Conservation (phyloP, 305 asterid species). For the Fraxinus dipetala region DNA sequence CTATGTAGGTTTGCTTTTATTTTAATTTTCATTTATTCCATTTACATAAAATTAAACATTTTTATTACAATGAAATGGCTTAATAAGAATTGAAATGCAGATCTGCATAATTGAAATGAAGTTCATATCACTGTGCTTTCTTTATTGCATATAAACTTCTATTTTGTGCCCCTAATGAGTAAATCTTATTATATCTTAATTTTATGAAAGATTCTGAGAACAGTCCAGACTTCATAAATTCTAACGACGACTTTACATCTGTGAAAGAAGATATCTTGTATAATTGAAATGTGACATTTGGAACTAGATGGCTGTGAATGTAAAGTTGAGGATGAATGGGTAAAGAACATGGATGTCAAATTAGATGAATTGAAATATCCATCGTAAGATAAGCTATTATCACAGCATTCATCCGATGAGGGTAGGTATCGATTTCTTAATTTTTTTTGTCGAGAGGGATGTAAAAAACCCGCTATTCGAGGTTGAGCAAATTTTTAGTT, state of each 20-base stretch:
- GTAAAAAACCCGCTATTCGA: background rate
- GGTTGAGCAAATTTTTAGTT: no score
- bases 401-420: background rate
- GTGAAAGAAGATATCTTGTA: background rate
- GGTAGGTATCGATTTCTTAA: background rate
- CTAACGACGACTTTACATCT: background rate
- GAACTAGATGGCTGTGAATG: background rate
- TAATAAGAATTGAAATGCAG: background rate
- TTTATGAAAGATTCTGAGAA: background rate
- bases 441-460: background rate
- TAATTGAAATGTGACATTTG: background rate
- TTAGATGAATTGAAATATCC: background rate
- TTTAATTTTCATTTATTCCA: background rate
- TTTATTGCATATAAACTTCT: background rate
- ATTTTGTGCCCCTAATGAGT: background rate
- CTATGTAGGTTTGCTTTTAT: background rate
- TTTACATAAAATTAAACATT: no score
- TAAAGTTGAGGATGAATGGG: background rate
- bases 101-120: background rate
- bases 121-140: background rate
- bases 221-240: background rate
- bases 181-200: background rate
- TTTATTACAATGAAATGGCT: no score
- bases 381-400: no score
- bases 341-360: background rate